A percentile compares a stretch with the other conserved stretches of the same genome.
These are phyloP conservation scores for Monosporascus sp. DNA, from an alignment of 2,329 filamentous ascomycete species.

Conservation along the genomic window DNA sequence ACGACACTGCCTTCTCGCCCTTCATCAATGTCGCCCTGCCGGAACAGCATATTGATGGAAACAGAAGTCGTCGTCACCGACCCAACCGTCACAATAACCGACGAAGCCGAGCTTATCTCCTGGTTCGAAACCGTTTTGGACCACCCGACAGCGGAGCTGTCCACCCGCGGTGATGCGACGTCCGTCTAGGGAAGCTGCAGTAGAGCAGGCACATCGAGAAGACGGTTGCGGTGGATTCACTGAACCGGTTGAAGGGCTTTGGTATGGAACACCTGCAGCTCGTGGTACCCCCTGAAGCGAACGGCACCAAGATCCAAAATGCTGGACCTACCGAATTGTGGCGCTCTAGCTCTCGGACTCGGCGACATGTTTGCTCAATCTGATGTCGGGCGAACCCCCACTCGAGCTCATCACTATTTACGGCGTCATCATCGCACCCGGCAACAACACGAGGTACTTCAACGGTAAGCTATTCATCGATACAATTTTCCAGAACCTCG, in stretches of 20 bases:
- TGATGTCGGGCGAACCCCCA: conserved; percentile 33
- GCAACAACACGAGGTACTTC: conserved; percentile 37
- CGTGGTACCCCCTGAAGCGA: conserved; percentile 28
- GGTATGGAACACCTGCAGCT: conserved; percentile 31
- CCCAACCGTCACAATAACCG: conserved; percentile 30
- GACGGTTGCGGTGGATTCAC: conserved; percentile 31
- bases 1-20: conserved; percentile 24
- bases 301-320: conserved; percentile 36
- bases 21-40: conserved; percentile 29
- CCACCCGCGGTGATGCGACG: conserved; percentile 30
- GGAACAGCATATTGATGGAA: conserved; percentile 26
- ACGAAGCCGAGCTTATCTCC: conserved; percentile 33
- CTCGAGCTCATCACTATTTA: conserved; percentile 34
- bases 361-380: conserved; percentile 42
- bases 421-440: conserved; percentile 35
- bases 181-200: conserved; percentile 35
- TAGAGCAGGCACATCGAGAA: conserved; percentile 35
- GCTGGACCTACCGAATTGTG: conserved; percentile 40
- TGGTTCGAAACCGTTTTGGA: conserved; percentile 38
- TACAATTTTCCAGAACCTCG: conserved; percentile 35
- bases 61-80: conserved; percentile 31
- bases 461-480: conserved; percentile 37
- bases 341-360: conserved; percentile 36
- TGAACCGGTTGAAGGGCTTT: conserved; percentile 36
- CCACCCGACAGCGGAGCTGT: conserved; percentile 29